A percentile compares a stretch with the other conserved stretches of the same genome.
Conservation (phyloP, 306 rosid species). For the Coriaria nepalensis region DNA sequence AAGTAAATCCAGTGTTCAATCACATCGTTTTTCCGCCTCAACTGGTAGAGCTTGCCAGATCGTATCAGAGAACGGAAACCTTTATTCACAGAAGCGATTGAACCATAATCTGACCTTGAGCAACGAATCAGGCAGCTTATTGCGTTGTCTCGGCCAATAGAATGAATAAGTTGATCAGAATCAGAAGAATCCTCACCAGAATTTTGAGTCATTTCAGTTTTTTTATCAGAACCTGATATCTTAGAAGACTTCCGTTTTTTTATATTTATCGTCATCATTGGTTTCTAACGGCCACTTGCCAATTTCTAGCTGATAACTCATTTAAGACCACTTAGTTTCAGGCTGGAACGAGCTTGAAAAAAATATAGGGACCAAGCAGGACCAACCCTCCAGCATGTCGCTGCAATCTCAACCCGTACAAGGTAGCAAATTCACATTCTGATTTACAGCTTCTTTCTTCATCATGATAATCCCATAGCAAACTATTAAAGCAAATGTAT, state of each 20-base stretch:
- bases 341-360: slow-evolving; percentile 52
- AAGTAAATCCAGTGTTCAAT: slow-evolving; percentile 80
- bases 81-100: slow-evolving; percentile 44
- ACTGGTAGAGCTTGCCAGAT: slow-evolving; percentile 52
- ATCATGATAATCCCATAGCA: background rate
- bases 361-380: slow-evolving; percentile 44
- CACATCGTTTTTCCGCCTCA: slow-evolving; percentile 52
- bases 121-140: slow-evolving; percentile 56
- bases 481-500: background rate
- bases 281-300: slow-evolving; percentile 39
- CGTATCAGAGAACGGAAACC: slow-evolving; percentile 50
- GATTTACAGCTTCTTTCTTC: slow-evolving; percentile 12
- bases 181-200: slow-evolving; percentile 34
- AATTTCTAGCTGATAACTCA: slow-evolving; percentile 33
- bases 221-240: slow-evolving; percentile 25
- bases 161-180: slow-evolving; percentile 30
- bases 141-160: slow-evolving; percentile 62
- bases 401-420: slow-evolving; percentile 13
- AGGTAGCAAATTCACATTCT: slow-evolving; percentile 7
- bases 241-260: slow-evolving; percentile 31
- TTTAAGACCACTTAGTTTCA: slow-evolving; percentile 46
- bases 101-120: slow-evolving; percentile 71
- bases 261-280: slow-evolving; percentile 25
- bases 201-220: slow-evolving; percentile 18
- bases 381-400: slow-evolving; percentile 72